These are phyloP conservation scores for Malassezia sympodialis DNA, from an alignment of 1,284 basidiomycete species.

Conservation along the genomic window DNA sequence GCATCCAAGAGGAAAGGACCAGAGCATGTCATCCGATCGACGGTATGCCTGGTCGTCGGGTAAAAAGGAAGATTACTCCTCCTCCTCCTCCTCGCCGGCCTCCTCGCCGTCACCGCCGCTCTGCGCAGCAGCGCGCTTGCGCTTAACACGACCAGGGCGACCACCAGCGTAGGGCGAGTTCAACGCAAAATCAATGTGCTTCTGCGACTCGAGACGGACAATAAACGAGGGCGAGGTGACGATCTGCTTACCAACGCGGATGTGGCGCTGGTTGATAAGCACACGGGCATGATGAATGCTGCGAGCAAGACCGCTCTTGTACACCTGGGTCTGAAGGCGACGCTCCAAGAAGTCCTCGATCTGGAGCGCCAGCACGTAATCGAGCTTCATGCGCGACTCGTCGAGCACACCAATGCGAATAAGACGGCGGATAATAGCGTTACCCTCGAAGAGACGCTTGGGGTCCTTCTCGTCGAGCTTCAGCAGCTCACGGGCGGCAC, in stretches of 20 bases:
- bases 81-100: slow-evolving; percentile 61
- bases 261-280: slow-evolving; percentile 92
- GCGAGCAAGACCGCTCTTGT: slow-evolving; percentile 97
- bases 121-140: slow-evolving; percentile 89
- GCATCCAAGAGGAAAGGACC: neutral
- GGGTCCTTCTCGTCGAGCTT: slow-evolving; percentile 99
- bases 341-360: slow-evolving; percentile 99
- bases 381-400: slow-evolving; percentile 74
- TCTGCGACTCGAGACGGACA: slow-evolving; percentile 59
- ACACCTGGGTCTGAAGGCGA: slow-evolving; percentile 96
- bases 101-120: slow-evolving; percentile 73
- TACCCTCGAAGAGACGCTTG: slow-evolving; percentile 98
- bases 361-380: slow-evolving; percentile 98
- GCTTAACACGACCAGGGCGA: slow-evolving; percentile 93
- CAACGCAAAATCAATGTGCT: slow-evolving; percentile 95
- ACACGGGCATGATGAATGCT: slow-evolving; percentile 97
- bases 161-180: slow-evolving; percentile 96
- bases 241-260: slow-evolving; percentile 97
- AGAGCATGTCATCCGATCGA: neutral
- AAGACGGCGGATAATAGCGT: slow-evolving; percentile 96
- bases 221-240: slow-evolving; percentile 99
- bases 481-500: slow-evolving; percentile 98
- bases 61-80: neutral
- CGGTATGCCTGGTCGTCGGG: neutral
- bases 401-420: slow-evolving; percentile 99